Evolutionary conservation across 345 rosid species (phyloP).

Genomic region (Sonneratia alba): DNA sequence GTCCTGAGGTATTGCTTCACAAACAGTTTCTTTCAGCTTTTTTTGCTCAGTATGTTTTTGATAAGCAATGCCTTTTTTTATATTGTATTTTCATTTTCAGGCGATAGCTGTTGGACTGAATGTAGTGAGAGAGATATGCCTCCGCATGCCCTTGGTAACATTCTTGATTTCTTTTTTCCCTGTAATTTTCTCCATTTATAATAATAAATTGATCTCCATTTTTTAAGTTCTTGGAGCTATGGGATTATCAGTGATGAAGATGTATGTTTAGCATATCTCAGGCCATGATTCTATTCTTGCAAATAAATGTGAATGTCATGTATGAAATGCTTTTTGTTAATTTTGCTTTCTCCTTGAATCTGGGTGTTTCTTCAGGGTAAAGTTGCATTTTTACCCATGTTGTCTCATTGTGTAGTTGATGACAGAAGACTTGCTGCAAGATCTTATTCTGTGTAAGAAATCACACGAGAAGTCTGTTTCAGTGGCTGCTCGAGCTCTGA

Average conservation of each 20-base stretch:
- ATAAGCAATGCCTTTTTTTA: background rate
- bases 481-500: constrained; percentile 77
- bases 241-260: background rate
- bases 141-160: constrained; percentile 83
- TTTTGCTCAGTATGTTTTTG: background rate
- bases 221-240: background rate
- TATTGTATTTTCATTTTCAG: constrained; percentile 26
- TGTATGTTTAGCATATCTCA: background rate
- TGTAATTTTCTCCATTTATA: background rate
- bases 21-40: background rate
- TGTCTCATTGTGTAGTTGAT: constrained; percentile 42
- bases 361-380: background rate
- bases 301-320: background rate
- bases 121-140: constrained; percentile 81
- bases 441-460: constrained; percentile 78
- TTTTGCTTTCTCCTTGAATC: background rate
- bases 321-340: background rate
- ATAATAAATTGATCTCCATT: background rate
- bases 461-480: constrained; percentile 84
- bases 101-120: constrained; percentile 90
- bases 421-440: constrained; percentile 95
- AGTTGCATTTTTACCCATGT: background rate
- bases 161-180: constrained; percentile 8
- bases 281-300: background rate
- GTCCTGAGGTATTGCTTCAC: constrained; percentile 62